phyloP scores from a whole-genome alignment of 345 rosid species.

The Salix arbutifolia region DNA sequence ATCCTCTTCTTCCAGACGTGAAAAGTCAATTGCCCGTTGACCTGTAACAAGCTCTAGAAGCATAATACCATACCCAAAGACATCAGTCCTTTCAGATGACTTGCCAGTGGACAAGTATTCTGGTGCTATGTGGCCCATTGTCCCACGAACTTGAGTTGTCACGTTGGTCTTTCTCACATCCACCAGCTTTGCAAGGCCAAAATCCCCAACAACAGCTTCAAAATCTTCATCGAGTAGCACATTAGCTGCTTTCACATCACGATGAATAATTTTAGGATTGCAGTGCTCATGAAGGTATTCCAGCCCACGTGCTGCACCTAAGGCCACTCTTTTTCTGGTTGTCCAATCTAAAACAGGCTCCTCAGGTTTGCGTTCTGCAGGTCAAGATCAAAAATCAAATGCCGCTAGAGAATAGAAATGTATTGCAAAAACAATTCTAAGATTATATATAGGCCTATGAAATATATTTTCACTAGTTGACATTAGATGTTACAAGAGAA shows the following conservation, averaged over 20 bases:
- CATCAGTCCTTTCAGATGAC: constrained; percentile 95
- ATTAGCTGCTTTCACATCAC: constrained; percentile 98
- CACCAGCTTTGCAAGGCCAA: constrained; percentile 90
- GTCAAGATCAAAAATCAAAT: constrained; percentile 7
- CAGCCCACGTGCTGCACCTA: constrained; percentile 93
- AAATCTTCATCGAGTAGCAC: constrained; percentile 86
- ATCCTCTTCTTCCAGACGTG: constrained; percentile 94
- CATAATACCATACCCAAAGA: constrained; percentile 93
- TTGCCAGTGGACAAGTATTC: constrained; percentile 94
- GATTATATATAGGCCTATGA: neutral
- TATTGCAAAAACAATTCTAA: neutral
- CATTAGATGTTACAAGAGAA: neutral
- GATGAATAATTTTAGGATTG: constrained; percentile 93
- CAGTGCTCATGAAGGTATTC: constrained; percentile 97
- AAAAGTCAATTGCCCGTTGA: constrained; percentile 91
- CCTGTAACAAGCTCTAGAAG: constrained; percentile 99
- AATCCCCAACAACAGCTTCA: constrained; percentile 98
- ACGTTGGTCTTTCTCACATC: constrained; percentile 86
- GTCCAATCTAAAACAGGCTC: constrained; percentile 80
- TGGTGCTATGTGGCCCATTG: constrained; percentile 99
- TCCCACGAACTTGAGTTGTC: constrained; percentile 97
- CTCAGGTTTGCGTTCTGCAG: constrained; percentile 74
- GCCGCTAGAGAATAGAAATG: neutral
- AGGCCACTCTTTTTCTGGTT: constrained; percentile 73
- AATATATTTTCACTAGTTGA: neutral